Percentiles rank a stretch among this genome's conserved stretches.
phyloP scores from a whole-genome alignment of 768 basidiomycete species.

The Calocybe cyanea region DNA sequence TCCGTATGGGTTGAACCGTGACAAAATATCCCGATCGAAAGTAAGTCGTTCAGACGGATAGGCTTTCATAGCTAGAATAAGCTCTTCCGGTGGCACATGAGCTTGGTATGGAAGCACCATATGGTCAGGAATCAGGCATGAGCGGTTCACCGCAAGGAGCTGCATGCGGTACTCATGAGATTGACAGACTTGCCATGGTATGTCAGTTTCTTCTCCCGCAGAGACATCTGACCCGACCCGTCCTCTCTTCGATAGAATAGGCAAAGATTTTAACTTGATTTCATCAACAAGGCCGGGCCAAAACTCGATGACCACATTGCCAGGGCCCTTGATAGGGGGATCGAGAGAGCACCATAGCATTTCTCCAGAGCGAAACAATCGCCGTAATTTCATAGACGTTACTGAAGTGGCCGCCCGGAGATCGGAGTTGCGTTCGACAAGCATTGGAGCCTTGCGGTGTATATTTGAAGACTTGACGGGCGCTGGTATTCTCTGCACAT shows the following conservation, averaged over 20 bases:
- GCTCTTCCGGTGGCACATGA: conserved; percentile 47
- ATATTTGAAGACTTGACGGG: conserved; percentile 29
- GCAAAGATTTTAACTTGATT: conserved; percentile 42
- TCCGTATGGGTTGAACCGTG: conserved; percentile 51
- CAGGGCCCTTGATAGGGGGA: conserved; percentile 41
- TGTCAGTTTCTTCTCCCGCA: conserved; percentile 15
- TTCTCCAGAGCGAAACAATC: conserved; percentile 68
- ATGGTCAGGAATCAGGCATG: conserved; percentile 47
- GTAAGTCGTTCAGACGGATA: conserved; percentile 41
- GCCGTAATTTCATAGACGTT: conserved; percentile 40
- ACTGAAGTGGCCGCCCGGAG: conserved; percentile 52
- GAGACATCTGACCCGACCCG: conserved; percentile 21
- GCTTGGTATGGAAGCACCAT: conserved; percentile 75
- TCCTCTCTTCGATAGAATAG: conserved; percentile 22
- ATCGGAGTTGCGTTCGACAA: conserved; percentile 62
- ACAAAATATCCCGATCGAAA: conserved; percentile 34
- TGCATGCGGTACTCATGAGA: conserved; percentile 64
- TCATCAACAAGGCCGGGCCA: conserved; percentile 77
- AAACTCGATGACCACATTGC: conserved; percentile 48
- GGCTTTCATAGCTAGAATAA: conserved; percentile 46
- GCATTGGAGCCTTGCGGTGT: conserved; percentile 40
- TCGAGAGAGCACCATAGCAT: conserved; percentile 66
- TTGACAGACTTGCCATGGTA: conserved; percentile 59
- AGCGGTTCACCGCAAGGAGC: conserved; percentile 54
- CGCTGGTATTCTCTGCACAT: conserved; percentile 34